Base-by-base conservation (phyloP, 176 grass and related monocot genomes). In the Miscanthus lutarioriparius region DNA sequence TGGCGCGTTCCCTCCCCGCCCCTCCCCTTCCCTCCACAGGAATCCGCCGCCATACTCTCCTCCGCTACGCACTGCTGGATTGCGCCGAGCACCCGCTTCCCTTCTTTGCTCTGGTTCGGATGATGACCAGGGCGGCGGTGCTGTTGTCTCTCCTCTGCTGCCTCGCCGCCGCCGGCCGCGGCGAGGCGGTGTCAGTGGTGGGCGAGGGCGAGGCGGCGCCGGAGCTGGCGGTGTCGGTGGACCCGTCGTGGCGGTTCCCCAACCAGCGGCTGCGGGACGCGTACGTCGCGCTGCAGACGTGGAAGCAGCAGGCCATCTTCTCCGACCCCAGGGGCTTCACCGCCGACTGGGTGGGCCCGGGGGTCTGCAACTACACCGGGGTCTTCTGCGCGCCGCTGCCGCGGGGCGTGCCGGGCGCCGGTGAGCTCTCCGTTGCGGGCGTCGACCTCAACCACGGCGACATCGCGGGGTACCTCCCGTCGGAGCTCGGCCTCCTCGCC, bases 391-490 rank as follows among this genome's bases (percentile, higher is more conserved):
- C 90, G 48, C 58, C 72, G 0, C 7, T 84, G 0, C 92, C 92
- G 0, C 3, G 7, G 0, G 80, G 33, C 6, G 64, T 0, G 17
- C 82, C 68, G 12, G 6, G 33, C 64, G 43, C 66, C 65, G 73
- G 84, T 9, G 80, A 92, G 78, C 16, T 79, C 47, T 54, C 92
- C 47, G 93, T 98, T 9, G 96, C 91, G 0, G 89, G 96, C 37
- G n/a, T 98, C 69, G 96, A 98, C 88, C 92, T 98, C 72, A 98
- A 98, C 91, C 96, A 94, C 69, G 96, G 87, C 64, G 96, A 96
- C 93, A 96, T 98, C 73, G 96, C 91, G 5, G 96, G 96, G 4
- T 98, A 96, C 88, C 90, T 98, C 69, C 93, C 93, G 7, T 10
- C 87, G 44, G 93, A 94, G 91, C 93, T 98, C 25, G 87, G 96